Evolutionary conservation across 192 early-diverging fungal genomes (phyloP).

Genomic region (Lunasporangiospora selenospora): DNA sequence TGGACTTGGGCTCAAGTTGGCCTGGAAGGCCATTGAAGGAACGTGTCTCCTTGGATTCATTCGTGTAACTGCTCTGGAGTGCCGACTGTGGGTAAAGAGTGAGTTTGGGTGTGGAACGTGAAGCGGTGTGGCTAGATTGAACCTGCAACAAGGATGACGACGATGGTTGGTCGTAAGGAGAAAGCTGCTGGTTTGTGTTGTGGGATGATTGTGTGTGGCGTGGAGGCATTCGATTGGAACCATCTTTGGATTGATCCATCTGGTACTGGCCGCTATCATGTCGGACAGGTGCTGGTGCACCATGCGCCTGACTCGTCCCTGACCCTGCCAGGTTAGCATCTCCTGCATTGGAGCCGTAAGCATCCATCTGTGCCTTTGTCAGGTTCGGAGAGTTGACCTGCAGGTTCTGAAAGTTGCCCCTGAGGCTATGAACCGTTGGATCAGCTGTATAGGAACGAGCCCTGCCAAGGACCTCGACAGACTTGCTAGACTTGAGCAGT

Average conservation of each 20-base stretch:
- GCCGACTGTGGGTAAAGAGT: conserved; percentile 27
- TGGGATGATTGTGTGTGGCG: no score
- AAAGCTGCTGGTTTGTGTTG: no score
- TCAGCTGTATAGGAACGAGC: conserved; percentile 37
- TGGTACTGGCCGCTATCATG: no score
- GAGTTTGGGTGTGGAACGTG: conserved; percentile 39
- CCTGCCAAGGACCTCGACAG: conserved; percentile 32
- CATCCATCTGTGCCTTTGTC: conserved; percentile 33
- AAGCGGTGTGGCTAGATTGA: conserved; percentile 28
- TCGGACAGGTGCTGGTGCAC: no score
- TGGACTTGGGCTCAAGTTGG: conserved; percentile 38
- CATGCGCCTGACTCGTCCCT: no score
- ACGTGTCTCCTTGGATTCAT: conserved; percentile 41
- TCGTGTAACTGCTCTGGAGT: conserved; percentile 21
- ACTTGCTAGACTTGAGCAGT: conserved; percentile 32
- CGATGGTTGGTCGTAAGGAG: no score
- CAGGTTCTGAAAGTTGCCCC: conserved; percentile 26
- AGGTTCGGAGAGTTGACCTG: conserved; percentile 29
- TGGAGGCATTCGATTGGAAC: no score
- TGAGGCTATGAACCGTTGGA: conserved; percentile 13
- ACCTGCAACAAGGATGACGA: no score
- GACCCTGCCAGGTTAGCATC: no score
- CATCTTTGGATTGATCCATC: no score
- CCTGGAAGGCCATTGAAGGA: conserved; percentile 36
- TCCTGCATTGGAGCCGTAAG: no score